Evolutionary conservation across 1,284 basidiomycete species (phyloP), one percentile per base, ranked within the genome.

Genomic region (Hypsizygus ulmarius): DNA sequence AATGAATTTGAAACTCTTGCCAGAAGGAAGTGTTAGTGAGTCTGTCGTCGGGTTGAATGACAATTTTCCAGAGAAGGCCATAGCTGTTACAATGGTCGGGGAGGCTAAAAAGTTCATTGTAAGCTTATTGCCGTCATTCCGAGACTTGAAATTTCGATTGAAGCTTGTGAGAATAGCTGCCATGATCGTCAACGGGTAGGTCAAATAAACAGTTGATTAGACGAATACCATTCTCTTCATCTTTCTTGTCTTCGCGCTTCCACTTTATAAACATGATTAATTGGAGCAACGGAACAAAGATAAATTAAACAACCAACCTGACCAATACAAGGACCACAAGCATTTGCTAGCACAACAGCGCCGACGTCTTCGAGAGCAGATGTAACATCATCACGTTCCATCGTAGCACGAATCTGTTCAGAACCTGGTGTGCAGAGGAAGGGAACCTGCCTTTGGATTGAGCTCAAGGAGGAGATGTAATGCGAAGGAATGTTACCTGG

Each of bases 71-170:
- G 93, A 89, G 69, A 99, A 99, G 1, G 95, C 87, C 89, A 94
- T 93, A 1, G 97, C 97, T 8, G 97, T 99, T 16, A 99, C 97
- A 50, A 97, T 79, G 47, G 95, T 97, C 0, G 97, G 97, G 6
- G 95, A 97, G 14, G 96, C 94, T 47, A 99, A 81, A 75, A 99
- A 97, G 72, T 99, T 98, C 93, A 97, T 96, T 14, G 96, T 99
- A 55, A 89, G 76, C 51, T 81, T 77, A 69, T 99, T 99, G 34
- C 96, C 97, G 64, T 99, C 97, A 67, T 99, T 99, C 56, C 97
- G 84, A 2, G 92, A 94, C 69, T 93, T 94, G 79, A 99, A 99
- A 74, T 99, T 86, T 66, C 93, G 84, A 72, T 99, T 99, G 77
- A 98, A 99, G 36, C 93, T 97, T 3, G 97, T 97, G 43, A 99